These are phyloP conservation scores for Asterochloris sp. DNA, from an alignment of 139 green algal genomes.

Conservation along the genomic window DNA sequence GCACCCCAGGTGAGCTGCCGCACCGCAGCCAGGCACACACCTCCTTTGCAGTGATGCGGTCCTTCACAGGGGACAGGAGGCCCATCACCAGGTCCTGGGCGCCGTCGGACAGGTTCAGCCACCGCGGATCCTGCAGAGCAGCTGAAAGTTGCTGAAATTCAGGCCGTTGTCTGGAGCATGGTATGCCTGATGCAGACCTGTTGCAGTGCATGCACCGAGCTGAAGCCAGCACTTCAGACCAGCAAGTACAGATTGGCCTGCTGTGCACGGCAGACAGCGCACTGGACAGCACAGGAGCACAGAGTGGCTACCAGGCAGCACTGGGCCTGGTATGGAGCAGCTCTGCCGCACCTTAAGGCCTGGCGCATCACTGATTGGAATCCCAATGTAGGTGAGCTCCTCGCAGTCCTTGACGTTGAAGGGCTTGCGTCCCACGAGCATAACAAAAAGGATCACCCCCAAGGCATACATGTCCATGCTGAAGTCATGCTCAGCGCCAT, in stretches of 20 bases:
- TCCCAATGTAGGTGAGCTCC: constrained; percentile 36
- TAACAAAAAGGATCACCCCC: constrained; percentile 49
- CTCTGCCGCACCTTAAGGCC: constrained; percentile 19
- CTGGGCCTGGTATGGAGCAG: no score
- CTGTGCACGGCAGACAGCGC: no score
- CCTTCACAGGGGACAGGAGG: constrained; percentile 42
- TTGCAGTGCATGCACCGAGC: no score
- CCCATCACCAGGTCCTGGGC: constrained; percentile 53
- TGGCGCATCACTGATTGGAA: constrained; percentile 33
- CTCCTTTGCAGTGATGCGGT: constrained; percentile 39
- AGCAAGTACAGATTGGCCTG: no score
- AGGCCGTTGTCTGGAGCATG: no score
- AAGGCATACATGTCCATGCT: constrained; percentile 52
- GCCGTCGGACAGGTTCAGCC: constrained; percentile 33
- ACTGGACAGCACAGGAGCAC: no score
- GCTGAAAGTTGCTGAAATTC: no score
- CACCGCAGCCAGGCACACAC: background rate
- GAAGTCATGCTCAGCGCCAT: constrained; percentile 27
- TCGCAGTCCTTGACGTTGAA: constrained; percentile 46
- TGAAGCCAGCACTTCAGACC: no score
- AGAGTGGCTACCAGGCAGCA: no score
- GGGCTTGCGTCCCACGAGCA: constrained; percentile 56
- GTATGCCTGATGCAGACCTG: no score
- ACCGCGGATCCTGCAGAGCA: constrained; percentile 11
- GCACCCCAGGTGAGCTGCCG: no score